Conservation (phyloP, 495 filamentous ascomycete species). For the Penicillium samsonianum region DNA sequence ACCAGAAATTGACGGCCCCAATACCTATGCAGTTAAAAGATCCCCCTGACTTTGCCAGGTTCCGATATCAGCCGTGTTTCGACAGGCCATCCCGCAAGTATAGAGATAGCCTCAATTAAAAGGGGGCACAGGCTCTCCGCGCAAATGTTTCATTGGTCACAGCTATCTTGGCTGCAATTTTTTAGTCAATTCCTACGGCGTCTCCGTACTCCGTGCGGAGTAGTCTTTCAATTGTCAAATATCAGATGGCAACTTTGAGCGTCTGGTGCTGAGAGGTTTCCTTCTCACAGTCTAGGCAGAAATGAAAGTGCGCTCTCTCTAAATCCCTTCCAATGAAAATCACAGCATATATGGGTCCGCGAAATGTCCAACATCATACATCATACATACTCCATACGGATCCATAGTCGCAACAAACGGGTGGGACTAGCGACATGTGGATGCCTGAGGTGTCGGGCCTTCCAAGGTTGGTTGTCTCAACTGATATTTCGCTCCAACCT, state of each 20-base stretch:
- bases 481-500: too few relatives aligned
- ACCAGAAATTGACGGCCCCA: not conserved
- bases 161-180: not conserved
- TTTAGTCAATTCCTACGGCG: not conserved
- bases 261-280: slow-evolving; percentile 22
- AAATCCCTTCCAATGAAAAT: too few relatives aligned
- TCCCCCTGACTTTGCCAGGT: too few relatives aligned
- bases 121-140: not conserved
- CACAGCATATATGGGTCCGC: too few relatives aligned
- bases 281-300: not conserved
- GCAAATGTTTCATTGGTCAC: not conserved
- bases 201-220: not conserved
- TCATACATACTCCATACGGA: too few relatives aligned
- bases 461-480: too few relatives aligned
- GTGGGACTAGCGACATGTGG: too few relatives aligned
- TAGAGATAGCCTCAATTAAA: not conserved
- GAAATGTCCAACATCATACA: too few relatives aligned
- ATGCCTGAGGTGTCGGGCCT: too few relatives aligned
- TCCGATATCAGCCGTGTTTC: not conserved
- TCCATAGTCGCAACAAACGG: too few relatives aligned
- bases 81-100: slow-evolving; percentile 11
- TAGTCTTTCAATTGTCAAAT: not conserved
- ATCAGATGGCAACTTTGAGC: slow-evolving; percentile 28
- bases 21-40: not conserved
- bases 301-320: too few relatives aligned